These are phyloP conservation scores for Hippophae tibetana DNA, from an alignment of 306 rosid species.

Conservation along the genomic window DNA sequence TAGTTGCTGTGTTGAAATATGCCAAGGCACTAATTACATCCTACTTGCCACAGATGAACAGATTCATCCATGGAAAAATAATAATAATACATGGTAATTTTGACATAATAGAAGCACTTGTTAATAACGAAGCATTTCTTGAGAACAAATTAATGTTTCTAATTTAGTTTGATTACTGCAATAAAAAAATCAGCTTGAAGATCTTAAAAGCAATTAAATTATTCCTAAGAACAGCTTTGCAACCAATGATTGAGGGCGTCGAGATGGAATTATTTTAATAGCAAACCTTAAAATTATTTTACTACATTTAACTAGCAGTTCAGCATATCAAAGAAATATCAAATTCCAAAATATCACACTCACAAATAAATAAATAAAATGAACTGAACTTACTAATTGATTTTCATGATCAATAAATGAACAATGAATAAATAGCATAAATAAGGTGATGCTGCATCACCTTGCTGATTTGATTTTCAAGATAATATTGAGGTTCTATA, in stretches of 20 bases:
- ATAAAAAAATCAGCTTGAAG: slow-evolving; percentile 6
- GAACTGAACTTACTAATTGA: neutral
- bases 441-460: slow-evolving; percentile 1
- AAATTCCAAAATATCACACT: neutral
- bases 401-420: neutral
- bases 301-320: too few species aligned
- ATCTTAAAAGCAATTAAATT: neutral
- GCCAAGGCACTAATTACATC: slow-evolving; percentile 36
- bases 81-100: neutral
- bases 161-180: neutral
- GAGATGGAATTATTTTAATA: slow-evolving; percentile 41
- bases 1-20: slow-evolving; percentile 68
- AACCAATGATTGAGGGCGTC: slow-evolving; percentile 53
- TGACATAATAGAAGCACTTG: neutral
- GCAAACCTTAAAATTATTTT: too few species aligned
- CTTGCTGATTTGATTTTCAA: slow-evolving; percentile 95
- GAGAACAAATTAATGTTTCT: neutral
- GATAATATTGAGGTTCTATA: slow-evolving; percentile 94
- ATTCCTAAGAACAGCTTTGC: slow-evolving; percentile 90
- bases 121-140: too few species aligned
- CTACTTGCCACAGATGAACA: slow-evolving; percentile 74
- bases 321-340: neutral
- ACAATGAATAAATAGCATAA: slow-evolving; percentile 1
- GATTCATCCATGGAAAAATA: slow-evolving; percentile 68
- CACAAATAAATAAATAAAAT: neutral